phyloP scores from a whole-genome alignment of 2,329 filamentous ascomycete genomes.

The Pseudogymnoascus sp. region DNA sequence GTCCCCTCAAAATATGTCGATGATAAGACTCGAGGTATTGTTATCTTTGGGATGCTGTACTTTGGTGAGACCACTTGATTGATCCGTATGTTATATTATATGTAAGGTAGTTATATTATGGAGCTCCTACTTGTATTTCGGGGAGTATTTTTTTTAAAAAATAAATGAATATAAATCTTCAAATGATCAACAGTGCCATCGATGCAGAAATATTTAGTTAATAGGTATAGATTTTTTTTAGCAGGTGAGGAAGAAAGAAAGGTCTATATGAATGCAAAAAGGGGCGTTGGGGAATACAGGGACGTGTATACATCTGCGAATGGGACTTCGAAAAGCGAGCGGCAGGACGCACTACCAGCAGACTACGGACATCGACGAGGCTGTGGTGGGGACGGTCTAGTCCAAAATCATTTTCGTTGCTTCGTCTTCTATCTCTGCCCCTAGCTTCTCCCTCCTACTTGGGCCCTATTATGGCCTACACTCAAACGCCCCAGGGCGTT shows the following conservation, averaged over 20 bases:
- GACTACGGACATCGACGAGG: neutral
- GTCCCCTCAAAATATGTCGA: no score
- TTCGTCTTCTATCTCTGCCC: neutral
- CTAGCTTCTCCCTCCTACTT: neutral
- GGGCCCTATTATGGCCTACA: neutral
- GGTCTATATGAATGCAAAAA: neutral
- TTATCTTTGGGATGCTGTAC: no score
- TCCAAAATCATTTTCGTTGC: conserved; percentile 11
- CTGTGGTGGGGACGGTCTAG: neutral
- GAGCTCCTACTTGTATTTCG: no score
- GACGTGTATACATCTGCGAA: neutral
- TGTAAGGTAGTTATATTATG: no score
- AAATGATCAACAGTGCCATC: no score
- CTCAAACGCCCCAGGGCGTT: neutral
- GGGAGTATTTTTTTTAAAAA: no score
- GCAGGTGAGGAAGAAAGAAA: neutral
- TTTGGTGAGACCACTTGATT: no score
- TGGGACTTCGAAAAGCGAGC: neutral
- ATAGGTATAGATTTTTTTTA: neutral
- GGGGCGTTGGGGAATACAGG: neutral
- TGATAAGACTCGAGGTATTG: no score
- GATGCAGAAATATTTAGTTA: no score
- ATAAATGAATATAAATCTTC: no score
- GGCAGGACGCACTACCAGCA: neutral
- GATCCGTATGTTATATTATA: no score